These are phyloP conservation scores for Aspergillus sojae DNA, from an alignment of 2,329 filamentous ascomycete genomes.

Conservation along the genomic window DNA sequence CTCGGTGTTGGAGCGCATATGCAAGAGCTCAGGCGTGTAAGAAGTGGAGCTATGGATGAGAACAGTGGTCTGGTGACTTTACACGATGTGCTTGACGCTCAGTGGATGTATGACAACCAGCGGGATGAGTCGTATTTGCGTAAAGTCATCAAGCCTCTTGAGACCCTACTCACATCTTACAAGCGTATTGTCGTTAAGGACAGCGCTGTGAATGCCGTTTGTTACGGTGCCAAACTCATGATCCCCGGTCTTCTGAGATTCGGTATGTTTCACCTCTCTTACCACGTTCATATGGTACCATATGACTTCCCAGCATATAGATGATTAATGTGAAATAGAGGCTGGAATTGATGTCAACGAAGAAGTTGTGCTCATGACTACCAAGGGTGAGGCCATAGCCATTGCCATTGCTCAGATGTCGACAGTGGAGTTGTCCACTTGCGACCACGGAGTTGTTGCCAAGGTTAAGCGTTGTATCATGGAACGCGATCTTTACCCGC, in stretches of 20 bases:
- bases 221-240: conserved; percentile 99
- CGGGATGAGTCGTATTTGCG: conserved; percentile 91
- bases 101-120: conserved; percentile 95
- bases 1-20: conserved; percentile 91
- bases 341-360: conserved; percentile 89
- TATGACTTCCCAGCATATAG: background rate
- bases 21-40: conserved; percentile 94
- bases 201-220: conserved; percentile 92
- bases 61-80: conserved; percentile 85
- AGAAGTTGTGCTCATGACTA: conserved; percentile 97
- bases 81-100: conserved; percentile 92
- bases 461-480: conserved; percentile 99
- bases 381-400: conserved; percentile 97
- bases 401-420: conserved; percentile 98
- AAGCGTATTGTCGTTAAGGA: conserved; percentile 99
- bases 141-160: conserved; percentile 86
- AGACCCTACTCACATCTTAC: conserved; percentile 88
- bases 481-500: conserved; percentile 97
- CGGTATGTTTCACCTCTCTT: conserved; percentile 55
- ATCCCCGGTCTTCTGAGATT: conserved; percentile 93
- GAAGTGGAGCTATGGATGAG: conserved; percentile 95
- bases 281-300: background rate
- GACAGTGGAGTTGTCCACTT: conserved; percentile 92
- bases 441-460: conserved; percentile 95
- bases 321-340: conserved; percentile 57